phyloP scores from a whole-genome alignment of 805 yeast species.

The Danielia oregonensis region DNA sequence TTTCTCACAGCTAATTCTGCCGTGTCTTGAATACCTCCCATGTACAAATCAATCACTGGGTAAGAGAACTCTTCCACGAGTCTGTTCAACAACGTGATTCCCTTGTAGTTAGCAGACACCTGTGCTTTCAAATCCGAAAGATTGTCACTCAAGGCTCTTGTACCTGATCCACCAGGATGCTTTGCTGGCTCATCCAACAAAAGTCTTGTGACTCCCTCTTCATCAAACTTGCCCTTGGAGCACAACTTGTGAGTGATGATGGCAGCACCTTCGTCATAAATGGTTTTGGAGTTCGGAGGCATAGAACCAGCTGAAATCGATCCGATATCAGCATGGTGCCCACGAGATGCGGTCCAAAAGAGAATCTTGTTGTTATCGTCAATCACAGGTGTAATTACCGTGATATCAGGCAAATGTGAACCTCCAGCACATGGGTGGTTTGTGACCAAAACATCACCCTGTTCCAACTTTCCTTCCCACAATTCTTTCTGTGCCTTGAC shows the following conservation, averaged over 20 bases:
- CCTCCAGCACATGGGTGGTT: slow-evolving; percentile 45
- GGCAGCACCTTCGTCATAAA: slow-evolving; percentile 90
- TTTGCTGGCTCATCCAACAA: slow-evolving; percentile 73
- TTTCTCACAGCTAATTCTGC: slow-evolving; percentile 14
- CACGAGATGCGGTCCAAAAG: slow-evolving; percentile 90
- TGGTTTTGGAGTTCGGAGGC: slow-evolving; percentile 85
- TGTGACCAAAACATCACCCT: slow-evolving; percentile 42
- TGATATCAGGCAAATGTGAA: slow-evolving; percentile 52
- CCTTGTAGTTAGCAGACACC: slow-evolving; percentile 23
- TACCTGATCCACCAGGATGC: slow-evolving; percentile 84
- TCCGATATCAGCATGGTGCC: slow-evolving; percentile 96
- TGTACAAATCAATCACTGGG: slow-evolving; percentile 14
- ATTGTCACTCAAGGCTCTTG: slow-evolving; percentile 79
- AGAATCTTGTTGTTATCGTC: slow-evolving; percentile 40
- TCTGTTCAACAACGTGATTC: slow-evolving; percentile 13
- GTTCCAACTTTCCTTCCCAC: slow-evolving; percentile 37
- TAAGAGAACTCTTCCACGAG: slow-evolving; percentile 15
- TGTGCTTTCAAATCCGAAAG: slow-evolving; percentile 55
- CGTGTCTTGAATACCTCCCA: slow-evolving; percentile 19
- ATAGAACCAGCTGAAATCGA: slow-evolving; percentile 89
- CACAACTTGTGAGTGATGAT: slow-evolving; percentile 77
- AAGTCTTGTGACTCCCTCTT: slow-evolving; percentile 57
- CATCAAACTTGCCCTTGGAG: slow-evolving; percentile 66
- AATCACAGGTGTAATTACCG: slow-evolving; percentile 89
- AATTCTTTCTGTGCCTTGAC: slow-evolving; percentile 38